A percentile compares a stretch with the other conserved stretches of the same genome.
Evolutionary conservation across 306 rosid genomes (phyloP).

Genomic region (Dryas alaskensis): DNA sequence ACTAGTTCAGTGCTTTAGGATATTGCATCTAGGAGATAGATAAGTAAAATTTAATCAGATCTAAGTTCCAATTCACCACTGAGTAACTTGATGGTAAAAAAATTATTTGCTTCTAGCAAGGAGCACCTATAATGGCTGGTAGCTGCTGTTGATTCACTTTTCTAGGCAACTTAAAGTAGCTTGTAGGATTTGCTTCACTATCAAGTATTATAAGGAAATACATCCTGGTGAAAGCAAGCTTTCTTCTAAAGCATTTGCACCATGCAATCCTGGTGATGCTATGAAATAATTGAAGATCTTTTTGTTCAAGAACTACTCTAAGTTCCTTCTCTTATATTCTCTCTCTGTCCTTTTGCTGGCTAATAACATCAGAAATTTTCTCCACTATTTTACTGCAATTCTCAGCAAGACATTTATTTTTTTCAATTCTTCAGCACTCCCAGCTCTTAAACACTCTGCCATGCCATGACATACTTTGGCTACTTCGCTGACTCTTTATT

Average conservation of each 20-base stretch:
- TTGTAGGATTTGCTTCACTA: neutral
- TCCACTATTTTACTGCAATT: neutral
- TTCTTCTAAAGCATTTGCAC: neutral
- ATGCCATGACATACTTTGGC: neutral
- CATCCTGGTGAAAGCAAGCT: neutral
- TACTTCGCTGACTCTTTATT: neutral
- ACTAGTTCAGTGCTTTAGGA: neutral
- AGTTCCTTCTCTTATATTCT: neutral
- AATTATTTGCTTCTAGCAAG: neutral
- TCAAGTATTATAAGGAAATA: neutral
- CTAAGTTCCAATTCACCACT: neutral
- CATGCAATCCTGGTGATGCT: neutral
- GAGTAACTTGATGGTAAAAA: neutral
- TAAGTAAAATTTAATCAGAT: neutral
- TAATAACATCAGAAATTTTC: slow-evolving; percentile 2
- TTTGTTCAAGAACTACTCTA: neutral
- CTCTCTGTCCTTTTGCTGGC: neutral
- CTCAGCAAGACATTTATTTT: neutral
- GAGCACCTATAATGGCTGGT: neutral
- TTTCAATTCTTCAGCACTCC: neutral
- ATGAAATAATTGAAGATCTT: neutral
- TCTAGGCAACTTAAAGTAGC: neutral
- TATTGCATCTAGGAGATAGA: neutral
- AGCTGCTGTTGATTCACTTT: neutral
- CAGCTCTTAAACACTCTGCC: neutral